Percentiles rank a stretch among this genome's conserved stretches.
Conservation (phyloP, 208 protist species). For the Naegleria lovaniensis region DNA sequence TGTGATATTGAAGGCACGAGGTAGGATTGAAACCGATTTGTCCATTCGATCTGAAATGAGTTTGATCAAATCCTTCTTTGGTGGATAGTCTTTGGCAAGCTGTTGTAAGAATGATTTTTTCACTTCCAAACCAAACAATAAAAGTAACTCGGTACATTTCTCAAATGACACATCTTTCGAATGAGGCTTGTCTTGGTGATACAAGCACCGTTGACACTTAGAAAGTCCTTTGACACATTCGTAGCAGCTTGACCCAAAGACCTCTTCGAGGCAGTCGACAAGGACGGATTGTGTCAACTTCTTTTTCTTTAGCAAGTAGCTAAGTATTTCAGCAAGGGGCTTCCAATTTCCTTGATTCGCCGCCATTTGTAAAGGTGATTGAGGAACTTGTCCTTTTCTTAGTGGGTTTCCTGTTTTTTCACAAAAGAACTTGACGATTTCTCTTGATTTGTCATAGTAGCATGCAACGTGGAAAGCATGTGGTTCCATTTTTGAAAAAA, state of each 20-base stretch:
- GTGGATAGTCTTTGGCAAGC: neutral
- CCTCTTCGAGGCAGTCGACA: neutral
- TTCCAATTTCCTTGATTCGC: constrained; percentile 18
- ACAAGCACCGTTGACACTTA: neutral
- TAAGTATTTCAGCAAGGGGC: neutral
- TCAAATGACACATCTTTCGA: neutral
- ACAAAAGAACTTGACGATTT: neutral
- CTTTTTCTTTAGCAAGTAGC: neutral
- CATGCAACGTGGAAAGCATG: neutral
- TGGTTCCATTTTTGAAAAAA: neutral
- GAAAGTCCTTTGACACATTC: neutral
- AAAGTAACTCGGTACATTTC: neutral
- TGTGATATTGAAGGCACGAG: neutral
- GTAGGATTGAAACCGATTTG: neutral
- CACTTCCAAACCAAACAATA: neutral
- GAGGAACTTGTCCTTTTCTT: too few species aligned
- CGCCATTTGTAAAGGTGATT: neutral
- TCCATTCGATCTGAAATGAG: neutral
- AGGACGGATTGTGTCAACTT: neutral
- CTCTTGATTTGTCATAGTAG: neutral
- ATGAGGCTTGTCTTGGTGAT: neutral
- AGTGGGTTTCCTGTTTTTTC: neutral
- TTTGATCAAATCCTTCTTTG: neutral
- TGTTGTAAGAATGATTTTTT: neutral
- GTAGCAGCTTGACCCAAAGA: neutral